phyloP scores from a whole-genome alignment of 2,329 filamentous ascomycete genomes.

The Talaromyces islandicus region DNA sequence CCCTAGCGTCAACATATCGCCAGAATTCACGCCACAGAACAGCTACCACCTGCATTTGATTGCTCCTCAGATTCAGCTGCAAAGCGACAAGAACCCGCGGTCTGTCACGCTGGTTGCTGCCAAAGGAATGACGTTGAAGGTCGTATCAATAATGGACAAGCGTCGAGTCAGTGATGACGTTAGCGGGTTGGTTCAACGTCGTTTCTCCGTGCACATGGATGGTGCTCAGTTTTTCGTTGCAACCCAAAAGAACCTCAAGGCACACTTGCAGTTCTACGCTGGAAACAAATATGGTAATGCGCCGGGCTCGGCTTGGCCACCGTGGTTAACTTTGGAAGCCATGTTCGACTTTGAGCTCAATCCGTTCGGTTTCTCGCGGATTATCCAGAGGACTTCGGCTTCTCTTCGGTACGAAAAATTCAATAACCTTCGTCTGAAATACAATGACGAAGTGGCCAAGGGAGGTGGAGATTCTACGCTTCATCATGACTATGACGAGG shows the following conservation, averaged over 20 bases:
- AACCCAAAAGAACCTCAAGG: constrained; percentile 83
- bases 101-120: constrained; percentile 94
- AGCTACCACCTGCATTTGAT: constrained; percentile 93
- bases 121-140: constrained; percentile 97
- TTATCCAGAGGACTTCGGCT: constrained; percentile 94
- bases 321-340: constrained; percentile 96
- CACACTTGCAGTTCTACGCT: constrained; percentile 85
- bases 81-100: constrained; percentile 96
- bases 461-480: constrained; percentile 45
- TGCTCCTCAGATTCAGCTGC: constrained; percentile 93
- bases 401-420: constrained; percentile 95
- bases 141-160: constrained; percentile 97
- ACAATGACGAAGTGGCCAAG: constrained; percentile 83
- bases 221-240: constrained; percentile 98
- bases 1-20: constrained; percentile 68
- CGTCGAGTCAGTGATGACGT: constrained; percentile 86
- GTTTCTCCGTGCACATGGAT: constrained; percentile 93
- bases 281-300: constrained; percentile 88
- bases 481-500: constrained; percentile 51
- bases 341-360: constrained; percentile 95
- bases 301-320: constrained; percentile 83
- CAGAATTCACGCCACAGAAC: constrained; percentile 85
- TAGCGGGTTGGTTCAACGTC: constrained; percentile 88
- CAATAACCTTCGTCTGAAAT: constrained; percentile 93
- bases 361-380: constrained; percentile 94